Percentiles rank a stretch among this genome's conserved stretches.
Conservation (phyloP, 495 filamentous ascomycete genomes). For the Chlorociboria aeruginascens region DNA sequence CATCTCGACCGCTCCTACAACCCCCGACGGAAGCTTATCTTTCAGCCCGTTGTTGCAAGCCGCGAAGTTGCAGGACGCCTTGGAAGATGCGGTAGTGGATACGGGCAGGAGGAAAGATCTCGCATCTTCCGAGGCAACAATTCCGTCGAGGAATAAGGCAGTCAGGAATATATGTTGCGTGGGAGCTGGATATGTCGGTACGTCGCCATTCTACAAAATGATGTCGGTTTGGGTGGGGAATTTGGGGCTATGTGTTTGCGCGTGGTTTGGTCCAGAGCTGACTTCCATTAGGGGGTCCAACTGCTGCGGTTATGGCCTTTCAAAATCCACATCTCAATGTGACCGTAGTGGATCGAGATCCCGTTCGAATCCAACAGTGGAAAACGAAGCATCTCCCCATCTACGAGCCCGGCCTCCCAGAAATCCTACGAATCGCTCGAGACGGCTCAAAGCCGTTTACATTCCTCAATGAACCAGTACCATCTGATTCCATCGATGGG, state of each 20-base stretch:
- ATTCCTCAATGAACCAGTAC: conserved; percentile 20
- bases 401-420: conserved; percentile 58
- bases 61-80: conserved; percentile 20
- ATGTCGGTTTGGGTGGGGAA: too few relatives aligned
- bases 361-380: conserved; percentile 54
- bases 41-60: conserved; percentile 29
- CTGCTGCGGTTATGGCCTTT: conserved; percentile 61
- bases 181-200: conserved; percentile 59
- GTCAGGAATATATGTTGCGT: conserved; percentile 51
- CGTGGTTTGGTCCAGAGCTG: conserved; percentile 17
- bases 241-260: conserved; percentile 28
- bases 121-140: conserved; percentile 23
- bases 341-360: conserved; percentile 61
- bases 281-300: conserved; percentile 55
- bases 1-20: conserved; percentile 39
- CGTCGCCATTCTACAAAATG: conserved; percentile 12
- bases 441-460: conserved; percentile 38
- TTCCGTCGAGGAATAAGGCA: conserved; percentile 56
- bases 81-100: conserved; percentile 13
- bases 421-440: conserved; percentile 52
- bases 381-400: conserved; percentile 65
- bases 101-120: not conserved
- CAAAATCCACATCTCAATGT: conserved; percentile 57
- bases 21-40: conserved; percentile 35
- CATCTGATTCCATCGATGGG: conserved; percentile 4